Evolutionary conservation across 352 stramenopile species (phyloP).

Genomic region (Globisporangium paddicum): DNA sequence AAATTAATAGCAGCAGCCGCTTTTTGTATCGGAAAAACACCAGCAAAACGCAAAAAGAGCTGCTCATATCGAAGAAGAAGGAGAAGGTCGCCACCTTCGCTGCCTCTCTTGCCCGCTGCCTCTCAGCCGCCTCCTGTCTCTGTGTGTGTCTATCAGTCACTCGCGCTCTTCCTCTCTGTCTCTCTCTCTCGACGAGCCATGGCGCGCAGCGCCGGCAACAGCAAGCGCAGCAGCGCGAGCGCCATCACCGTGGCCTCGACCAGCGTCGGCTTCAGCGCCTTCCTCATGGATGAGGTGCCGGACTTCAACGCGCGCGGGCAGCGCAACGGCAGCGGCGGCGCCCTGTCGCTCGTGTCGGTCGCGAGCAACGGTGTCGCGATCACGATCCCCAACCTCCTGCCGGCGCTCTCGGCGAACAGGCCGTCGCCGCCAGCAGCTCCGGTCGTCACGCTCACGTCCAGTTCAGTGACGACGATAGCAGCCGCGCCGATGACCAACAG

Average conservation of each 20-base stretch:
- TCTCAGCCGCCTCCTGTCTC: not conserved
- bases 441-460: not conserved
- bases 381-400: not conserved
- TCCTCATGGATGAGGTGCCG: conserved; percentile 51
- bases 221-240: conserved; percentile 4
- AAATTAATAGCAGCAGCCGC: not conserved
- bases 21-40: not conserved
- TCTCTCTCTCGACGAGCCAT: conserved; percentile 1
- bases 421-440: conserved; percentile 2
- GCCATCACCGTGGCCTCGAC: not conserved
- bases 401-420: not conserved
- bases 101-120: not conserved
- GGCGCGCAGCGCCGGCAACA: conserved; percentile 7
- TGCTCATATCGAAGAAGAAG: not conserved
- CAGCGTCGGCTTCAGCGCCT: conserved; percentile 46
- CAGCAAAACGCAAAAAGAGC: too few species aligned
- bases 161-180: not conserved
- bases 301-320: conserved; percentile 18
- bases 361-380: conserved; percentile 6
- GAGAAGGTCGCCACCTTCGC: not conserved
- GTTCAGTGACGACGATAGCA: too few species aligned
- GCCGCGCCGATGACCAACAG: too few species aligned
- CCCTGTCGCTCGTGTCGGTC: conserved; percentile 18
- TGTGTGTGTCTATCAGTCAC: not conserved
- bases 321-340: conserved; percentile 11